Conservation (phyloP, 208 protist species). For the Perkinsela sp. region DNA sequence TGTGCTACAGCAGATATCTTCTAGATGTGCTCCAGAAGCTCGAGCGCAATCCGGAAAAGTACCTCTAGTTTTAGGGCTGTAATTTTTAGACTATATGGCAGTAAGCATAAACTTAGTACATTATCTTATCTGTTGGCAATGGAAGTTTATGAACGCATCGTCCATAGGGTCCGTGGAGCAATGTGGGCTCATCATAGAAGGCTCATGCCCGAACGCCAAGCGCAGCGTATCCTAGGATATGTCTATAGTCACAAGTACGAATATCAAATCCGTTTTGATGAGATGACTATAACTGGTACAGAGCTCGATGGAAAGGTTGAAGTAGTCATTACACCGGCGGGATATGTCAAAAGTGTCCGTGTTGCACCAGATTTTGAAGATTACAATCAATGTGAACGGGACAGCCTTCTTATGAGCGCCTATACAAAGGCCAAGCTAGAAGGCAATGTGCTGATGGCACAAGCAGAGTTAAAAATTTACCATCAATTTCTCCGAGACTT, state of each 20-base stretch:
- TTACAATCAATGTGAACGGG: slow-evolving; percentile 15
- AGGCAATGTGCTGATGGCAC: slow-evolving; percentile 33
- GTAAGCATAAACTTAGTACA: too few relatives aligned
- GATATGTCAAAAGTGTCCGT: slow-evolving; percentile 45
- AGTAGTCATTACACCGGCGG: slow-evolving; percentile 44
- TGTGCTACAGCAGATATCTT: too few relatives aligned
- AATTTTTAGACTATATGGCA: too few relatives aligned
- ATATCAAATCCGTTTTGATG: slow-evolving; percentile 59
- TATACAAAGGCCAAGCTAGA: slow-evolving; percentile 37
- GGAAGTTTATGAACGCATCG: slow-evolving; percentile 62
- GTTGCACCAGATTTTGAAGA: slow-evolving; percentile 45
- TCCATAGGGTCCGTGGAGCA: slow-evolving; percentile 48
- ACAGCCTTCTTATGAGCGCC: slow-evolving; percentile 42
- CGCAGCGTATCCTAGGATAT: slow-evolving; percentile 61
- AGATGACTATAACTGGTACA: slow-evolving; percentile 45
- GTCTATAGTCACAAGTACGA: slow-evolving; percentile 77
- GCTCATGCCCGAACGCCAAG: slow-evolving; percentile 59
- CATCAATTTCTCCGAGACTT: slow-evolving; percentile 58
- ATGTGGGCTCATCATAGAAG: slow-evolving; percentile 64
- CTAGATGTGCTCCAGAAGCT: too few relatives aligned
- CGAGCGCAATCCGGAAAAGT: too few relatives aligned
- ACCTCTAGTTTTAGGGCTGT: too few relatives aligned
- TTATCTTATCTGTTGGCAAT: too few relatives aligned
- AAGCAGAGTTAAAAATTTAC: slow-evolving; percentile 58
- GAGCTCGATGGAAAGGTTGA: slow-evolving; percentile 47